Evolutionary conservation across 345 rosid species (phyloP).

Genomic region (Cardiospermum halicacabum): DNA sequence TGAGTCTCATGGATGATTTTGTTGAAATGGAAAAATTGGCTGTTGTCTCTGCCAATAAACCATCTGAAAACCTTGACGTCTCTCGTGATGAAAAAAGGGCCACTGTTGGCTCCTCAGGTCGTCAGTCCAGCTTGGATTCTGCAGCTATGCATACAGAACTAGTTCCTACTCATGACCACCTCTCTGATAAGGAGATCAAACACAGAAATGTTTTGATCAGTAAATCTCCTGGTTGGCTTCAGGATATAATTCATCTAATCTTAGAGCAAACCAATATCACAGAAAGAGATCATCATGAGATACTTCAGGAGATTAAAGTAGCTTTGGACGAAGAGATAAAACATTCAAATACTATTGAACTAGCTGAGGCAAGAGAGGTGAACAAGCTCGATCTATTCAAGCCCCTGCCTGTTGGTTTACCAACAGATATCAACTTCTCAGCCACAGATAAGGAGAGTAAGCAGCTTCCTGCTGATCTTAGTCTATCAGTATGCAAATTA

Average conservation of each 20-base stretch:
- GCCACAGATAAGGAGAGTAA: slow-evolving; percentile 20
- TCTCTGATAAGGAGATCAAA: slow-evolving; percentile 24
- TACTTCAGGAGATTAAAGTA: slow-evolving; percentile 52
- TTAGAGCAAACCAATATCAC: slow-evolving; percentile 40
- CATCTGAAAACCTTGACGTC: slow-evolving; percentile 32
- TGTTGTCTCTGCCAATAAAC: slow-evolving; percentile 43
- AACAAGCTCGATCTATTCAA: slow-evolving; percentile 5
- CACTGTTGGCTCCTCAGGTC: slow-evolving; percentile 13
- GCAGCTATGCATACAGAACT: slow-evolving; percentile 25
- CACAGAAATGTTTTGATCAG: slow-evolving; percentile 17
- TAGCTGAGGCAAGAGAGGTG: slow-evolving; percentile 21
- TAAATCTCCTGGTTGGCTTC: slow-evolving; percentile 43
- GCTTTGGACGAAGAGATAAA: slow-evolving; percentile 39
- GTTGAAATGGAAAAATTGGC: slow-evolving; percentile 93
- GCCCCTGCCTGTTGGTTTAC: slow-evolving; percentile 14
- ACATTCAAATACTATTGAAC: slow-evolving; percentile 15
- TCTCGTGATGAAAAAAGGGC: slow-evolving; percentile 26
- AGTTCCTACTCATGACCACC: slow-evolving; percentile 24
- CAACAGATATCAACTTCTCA: slow-evolving; percentile 15
- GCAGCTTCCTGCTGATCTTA: slow-evolving; percentile 35
- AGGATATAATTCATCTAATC: slow-evolving; percentile 35
- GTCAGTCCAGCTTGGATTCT: slow-evolving; percentile 23
- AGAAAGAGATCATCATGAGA: slow-evolving; percentile 39
- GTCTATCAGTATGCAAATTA: slow-evolving; percentile 53
- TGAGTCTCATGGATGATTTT: slow-evolving; percentile 90